phyloP scores from a whole-genome alignment of 73 alveolate species.

The Tetrahymena borealis region DNA sequence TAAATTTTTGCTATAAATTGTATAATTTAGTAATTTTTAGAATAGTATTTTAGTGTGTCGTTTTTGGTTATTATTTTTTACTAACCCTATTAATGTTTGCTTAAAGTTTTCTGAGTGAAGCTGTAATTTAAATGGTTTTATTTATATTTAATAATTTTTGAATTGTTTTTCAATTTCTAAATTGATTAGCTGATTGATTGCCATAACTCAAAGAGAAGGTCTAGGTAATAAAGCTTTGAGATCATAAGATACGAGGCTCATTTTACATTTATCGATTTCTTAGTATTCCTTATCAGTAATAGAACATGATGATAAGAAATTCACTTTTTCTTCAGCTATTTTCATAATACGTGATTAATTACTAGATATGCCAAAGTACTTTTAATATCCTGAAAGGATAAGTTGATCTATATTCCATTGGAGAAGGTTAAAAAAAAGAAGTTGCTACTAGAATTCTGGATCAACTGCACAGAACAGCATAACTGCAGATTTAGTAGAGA shows the following conservation, averaged over 20 bases:
- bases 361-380: background rate
- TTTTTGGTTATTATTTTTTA: too few species aligned
- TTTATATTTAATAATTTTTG: too few species aligned
- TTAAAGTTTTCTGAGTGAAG: too few species aligned
- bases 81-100: too few species aligned
- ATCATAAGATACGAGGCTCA: background rate
- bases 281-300: background rate
- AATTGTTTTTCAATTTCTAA: too few species aligned
- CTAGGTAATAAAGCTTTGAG: background rate
- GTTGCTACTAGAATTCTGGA: background rate
- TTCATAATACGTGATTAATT: background rate
- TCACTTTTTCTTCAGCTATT: background rate
- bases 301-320: background rate
- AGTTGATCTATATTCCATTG: background rate
- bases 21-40: too few species aligned
- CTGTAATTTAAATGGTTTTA: too few species aligned
- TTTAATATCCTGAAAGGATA: background rate
- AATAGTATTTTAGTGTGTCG: too few species aligned
- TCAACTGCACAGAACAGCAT: background rate
- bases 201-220: background rate
- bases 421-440: background rate
- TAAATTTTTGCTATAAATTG: too few species aligned
- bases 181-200: too few species aligned
- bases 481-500: background rate
- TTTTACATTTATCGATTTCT: background rate